phyloP scores from a whole-genome alignment of 441 rosid genomes.

The Populus hybrid region DNA sequence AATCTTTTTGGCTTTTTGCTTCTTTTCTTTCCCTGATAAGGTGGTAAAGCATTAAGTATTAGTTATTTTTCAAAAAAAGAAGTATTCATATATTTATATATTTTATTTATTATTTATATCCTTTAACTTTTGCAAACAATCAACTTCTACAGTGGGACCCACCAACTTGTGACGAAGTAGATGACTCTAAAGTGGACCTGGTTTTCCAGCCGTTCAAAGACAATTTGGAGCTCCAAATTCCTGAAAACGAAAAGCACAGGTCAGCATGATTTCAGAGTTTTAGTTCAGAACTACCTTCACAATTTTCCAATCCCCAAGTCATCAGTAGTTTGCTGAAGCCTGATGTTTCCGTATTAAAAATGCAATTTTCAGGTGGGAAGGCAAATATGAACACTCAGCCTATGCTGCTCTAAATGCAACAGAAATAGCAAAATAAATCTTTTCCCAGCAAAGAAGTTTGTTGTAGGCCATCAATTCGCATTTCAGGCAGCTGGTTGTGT shows the following conservation, averaged over 20 bases:
- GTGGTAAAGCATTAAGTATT: not conserved
- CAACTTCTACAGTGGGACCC: constrained; percentile 66
- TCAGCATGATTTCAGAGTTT: constrained; percentile 16
- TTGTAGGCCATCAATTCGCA: not conserved
- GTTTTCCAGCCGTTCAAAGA: constrained; percentile 50
- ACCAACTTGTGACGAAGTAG: constrained; percentile 47
- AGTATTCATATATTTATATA: not conserved
- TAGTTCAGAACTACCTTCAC: not conserved
- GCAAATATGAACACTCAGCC: constrained; percentile 59
- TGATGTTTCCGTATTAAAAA: too few relatives aligned
- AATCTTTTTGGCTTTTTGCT: not conserved
- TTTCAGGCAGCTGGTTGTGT: not conserved
- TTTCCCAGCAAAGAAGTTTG: not conserved
- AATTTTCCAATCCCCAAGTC: too few relatives aligned
- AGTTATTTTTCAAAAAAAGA: not conserved
- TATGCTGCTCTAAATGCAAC: constrained; percentile 30
- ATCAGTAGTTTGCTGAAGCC: not conserved
- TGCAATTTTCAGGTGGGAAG: constrained; percentile 59
- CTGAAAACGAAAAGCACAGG: constrained; percentile 67
- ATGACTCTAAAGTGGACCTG: constrained; percentile 34
- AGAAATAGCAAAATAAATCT: not conserved
- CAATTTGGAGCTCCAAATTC: constrained; percentile 68
- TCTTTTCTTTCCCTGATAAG: not conserved
- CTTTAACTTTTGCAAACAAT: not conserved
- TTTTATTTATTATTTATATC: not conserved